Percentiles rank a stretch among this genome's conserved stretches.
Evolutionary conservation across 768 basidiomycete genomes (phyloP).

Genomic region (Pisolithus albus): DNA sequence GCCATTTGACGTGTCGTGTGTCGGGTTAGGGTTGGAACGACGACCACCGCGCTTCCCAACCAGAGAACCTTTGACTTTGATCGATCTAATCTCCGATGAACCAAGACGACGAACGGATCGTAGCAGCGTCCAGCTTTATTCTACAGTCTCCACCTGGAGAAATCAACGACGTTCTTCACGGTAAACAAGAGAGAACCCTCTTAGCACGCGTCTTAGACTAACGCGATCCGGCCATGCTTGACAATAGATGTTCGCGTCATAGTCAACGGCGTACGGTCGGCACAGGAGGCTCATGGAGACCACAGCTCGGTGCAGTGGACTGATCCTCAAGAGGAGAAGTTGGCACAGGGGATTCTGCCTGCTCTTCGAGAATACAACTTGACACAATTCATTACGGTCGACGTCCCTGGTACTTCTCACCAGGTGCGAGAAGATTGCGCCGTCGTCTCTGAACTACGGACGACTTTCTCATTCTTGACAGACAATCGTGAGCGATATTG

Average conservation of each 20-base stretch:
- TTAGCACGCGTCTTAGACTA: background rate
- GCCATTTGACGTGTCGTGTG: background rate
- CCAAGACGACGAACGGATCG: slow-evolving; percentile 49
- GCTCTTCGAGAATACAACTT: slow-evolving; percentile 82
- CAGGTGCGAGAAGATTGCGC: slow-evolving; percentile 44
- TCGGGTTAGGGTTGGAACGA: slow-evolving; percentile 22
- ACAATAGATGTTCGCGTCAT: slow-evolving; percentile 80
- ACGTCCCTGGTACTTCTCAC: slow-evolving; percentile 70
- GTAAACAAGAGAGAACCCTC: slow-evolving; percentile 32
- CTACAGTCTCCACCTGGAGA: slow-evolving; percentile 92
- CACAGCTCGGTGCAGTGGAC: slow-evolving; percentile 79
- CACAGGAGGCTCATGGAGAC: slow-evolving; percentile 66
- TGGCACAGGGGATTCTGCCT: slow-evolving; percentile 65
- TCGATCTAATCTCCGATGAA: slow-evolving; percentile 38
- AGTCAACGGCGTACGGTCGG: slow-evolving; percentile 57
- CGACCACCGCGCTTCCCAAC: background rate
- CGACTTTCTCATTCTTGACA: slow-evolving; percentile 23
- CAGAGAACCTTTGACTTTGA: background rate
- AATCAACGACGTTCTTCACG: slow-evolving; percentile 93
- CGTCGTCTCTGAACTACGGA: slow-evolving; percentile 1
- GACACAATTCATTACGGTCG: slow-evolving; percentile 80
- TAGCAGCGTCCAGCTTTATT: slow-evolving; percentile 70
- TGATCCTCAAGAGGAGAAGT: no score
- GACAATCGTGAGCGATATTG: slow-evolving; percentile 78
- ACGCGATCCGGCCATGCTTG: no score